Evolutionary conservation across 2,329 filamentous ascomycete species (phyloP).

Genomic region (Fusarium robinianum): DNA sequence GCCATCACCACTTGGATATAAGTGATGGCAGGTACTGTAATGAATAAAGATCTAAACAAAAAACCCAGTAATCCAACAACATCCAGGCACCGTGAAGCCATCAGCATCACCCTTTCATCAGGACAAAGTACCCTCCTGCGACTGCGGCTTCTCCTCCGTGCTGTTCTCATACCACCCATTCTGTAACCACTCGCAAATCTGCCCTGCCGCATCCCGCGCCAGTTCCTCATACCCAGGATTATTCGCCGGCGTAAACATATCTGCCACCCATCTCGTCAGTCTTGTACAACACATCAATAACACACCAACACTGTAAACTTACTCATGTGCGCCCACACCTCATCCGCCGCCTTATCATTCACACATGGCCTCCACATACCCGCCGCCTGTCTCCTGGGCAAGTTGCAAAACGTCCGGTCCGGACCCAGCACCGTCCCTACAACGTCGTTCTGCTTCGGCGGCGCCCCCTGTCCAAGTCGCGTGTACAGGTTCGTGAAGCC

Average conservation of each 20-base stretch:
- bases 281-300: too few species aligned
- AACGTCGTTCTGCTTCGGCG: constrained; percentile 56
- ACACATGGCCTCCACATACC: constrained; percentile 70
- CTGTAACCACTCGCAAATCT: constrained; percentile 67
- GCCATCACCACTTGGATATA: too few species aligned
- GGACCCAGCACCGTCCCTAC: constrained; percentile 65
- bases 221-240: constrained; percentile 76
- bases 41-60: constrained; percentile 1
- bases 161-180: constrained; percentile 70
- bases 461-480: constrained; percentile 71
- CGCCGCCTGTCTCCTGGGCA: constrained; percentile 63
- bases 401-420: constrained; percentile 85
- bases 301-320: constrained; percentile 39
- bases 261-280: constrained; percentile 42
- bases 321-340: constrained; percentile 79
- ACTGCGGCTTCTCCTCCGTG: constrained; percentile 40
- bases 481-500: constrained; percentile 90
- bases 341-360: constrained; percentile 80
- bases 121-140: constrained; percentile 23
- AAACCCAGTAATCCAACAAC: not conserved
- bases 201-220: constrained; percentile 65
- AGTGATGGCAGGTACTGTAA: not conserved
- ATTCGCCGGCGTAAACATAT: constrained; percentile 72
- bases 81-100: not conserved
- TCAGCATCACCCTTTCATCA: not conserved